Conservation (phyloP, 441 rosid species). For the Iberis amara region DNA sequence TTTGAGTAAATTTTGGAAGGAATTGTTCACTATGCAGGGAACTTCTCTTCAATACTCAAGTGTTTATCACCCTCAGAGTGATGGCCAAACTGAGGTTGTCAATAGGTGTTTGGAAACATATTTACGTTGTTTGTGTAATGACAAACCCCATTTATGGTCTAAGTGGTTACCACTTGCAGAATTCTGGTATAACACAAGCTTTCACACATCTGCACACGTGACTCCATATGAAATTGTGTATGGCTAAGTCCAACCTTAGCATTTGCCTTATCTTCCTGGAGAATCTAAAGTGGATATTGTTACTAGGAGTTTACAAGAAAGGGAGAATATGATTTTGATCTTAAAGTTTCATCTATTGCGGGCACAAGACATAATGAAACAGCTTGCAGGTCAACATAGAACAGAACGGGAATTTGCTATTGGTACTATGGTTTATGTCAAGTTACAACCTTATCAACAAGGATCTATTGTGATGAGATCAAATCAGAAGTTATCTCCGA, state of each 20-base stretch:
- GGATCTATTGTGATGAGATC: too few relatives aligned
- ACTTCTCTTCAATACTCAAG: fast-evolving
- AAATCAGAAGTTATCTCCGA: neutral
- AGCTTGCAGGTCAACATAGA: neutral
- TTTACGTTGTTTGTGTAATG: neutral
- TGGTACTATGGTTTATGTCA: too few relatives aligned
- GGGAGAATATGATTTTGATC: neutral
- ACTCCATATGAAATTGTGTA: neutral
- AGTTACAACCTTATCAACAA: too few relatives aligned
- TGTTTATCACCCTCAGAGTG: neutral
- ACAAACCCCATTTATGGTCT: neutral
- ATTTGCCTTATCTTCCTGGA: neutral
- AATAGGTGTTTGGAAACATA: neutral
- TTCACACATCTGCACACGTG: neutral
- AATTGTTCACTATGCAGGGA: fast-evolving
- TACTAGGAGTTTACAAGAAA: fast-evolving
- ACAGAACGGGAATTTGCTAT: too few relatives aligned
- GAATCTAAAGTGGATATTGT: neutral
- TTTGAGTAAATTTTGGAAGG: fast-evolving
- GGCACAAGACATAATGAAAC: neutral
- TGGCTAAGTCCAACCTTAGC: neutral
- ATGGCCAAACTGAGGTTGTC: neutral
- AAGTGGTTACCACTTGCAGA: neutral
- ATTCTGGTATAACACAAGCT: neutral
- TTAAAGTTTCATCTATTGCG: neutral